These are phyloP conservation scores for Camellia oleifera DNA, from an alignment of 179 eudicot species.

Conservation along the genomic window DNA sequence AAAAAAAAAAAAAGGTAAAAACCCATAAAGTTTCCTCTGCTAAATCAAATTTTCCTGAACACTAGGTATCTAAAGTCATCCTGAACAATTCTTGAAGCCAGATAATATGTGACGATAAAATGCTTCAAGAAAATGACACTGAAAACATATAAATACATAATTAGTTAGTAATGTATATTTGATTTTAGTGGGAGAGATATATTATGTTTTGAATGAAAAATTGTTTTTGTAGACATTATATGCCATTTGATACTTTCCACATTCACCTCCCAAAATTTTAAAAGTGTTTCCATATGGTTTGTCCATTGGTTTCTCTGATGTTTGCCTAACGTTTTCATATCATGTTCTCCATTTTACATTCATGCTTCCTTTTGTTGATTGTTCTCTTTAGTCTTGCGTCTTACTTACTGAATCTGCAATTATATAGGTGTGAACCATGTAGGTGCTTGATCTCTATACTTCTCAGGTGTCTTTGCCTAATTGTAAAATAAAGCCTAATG, in stretches of 20 bases:
- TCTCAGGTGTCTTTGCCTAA: not conserved
- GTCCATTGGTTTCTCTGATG: not conserved
- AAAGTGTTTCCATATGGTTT: not conserved
- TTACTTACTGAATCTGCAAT: conserved; percentile 15
- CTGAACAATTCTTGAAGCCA: not conserved
- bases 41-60: not conserved
- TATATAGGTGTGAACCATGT: not conserved
- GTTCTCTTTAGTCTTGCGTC: not conserved
- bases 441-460: not conserved
- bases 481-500: conserved; percentile 1
- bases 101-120: not conserved
- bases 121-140: not conserved
- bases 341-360: not conserved
- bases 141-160: not conserved
- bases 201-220: too few species aligned
- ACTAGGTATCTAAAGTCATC: not conserved
- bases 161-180: not conserved
- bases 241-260: not conserved
- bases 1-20: not conserved
- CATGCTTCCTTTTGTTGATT: not conserved
- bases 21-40: not conserved
- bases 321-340: not conserved
- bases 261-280: not conserved
- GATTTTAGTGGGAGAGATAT: not conserved
- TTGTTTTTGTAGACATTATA: too few species aligned